Evolutionary conservation across 805 yeast species (phyloP), one percentile per base, ranked within the genome.

Genomic region (Barnettozyma siamensis): DNA sequence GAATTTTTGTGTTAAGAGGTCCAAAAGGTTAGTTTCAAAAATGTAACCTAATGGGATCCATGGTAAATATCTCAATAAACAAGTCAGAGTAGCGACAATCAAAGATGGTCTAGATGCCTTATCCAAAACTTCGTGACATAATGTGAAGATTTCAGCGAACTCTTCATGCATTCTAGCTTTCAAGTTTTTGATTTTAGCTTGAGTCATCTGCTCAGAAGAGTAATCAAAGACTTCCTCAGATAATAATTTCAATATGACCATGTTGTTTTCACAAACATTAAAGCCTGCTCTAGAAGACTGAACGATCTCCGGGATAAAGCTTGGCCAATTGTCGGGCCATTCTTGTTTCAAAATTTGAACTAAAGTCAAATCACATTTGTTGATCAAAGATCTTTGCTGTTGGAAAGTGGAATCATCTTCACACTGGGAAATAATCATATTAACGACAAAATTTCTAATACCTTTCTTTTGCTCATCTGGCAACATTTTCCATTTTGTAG

Each of bases 321-420:
- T 85, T 16, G 98, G 98, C 99, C 99, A 93, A 62, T 89, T 85
- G 53, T 82, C 87, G 27, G 99, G 99, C 99, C 99, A 93, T 62
- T 93, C 99, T 66, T 93, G 98, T 58, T 93, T 93, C 57, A 93
- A 76, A 39, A 93, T 82, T 58, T 89, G 94, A 29, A 93, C 99
- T 55, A 93, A 70, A 13, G 98, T 91, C 57, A 93, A 73, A 65
- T 93, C 96, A 54, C 89, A 88, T 63, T 93, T 93, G 68, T 84
- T 87, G 58, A 93, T 87, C 57, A 93, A 72, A 17, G 96, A 80
- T 56, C 81, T 82, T 58, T 88, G 88, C 32, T 74, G 64, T 37
- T 72, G 73, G 58, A 89, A 88, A 26, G 76, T 70, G 9, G 71
- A 67, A 45, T 87, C 94, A 59, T 86, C 86, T 46, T 87, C 91